Evolutionary conservation across 106 monocot genomes (phyloP), one percentile per base, ranked within the genome.

Genomic region (Dendrobium catenatum): DNA sequence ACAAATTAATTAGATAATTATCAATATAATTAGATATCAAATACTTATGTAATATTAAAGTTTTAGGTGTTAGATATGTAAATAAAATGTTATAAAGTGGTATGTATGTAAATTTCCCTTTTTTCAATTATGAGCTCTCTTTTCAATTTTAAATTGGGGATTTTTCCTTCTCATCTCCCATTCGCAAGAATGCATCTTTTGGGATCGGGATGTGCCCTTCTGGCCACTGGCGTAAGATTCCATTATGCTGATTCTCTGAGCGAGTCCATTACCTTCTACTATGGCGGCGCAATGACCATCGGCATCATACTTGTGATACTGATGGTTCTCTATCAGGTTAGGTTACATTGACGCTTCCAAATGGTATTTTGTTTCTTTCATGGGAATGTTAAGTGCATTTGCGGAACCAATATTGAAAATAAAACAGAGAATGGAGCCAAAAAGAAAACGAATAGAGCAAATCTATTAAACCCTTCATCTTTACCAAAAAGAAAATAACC

Each of bases 251-350:
- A 26, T 79, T 40, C 56, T 51, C 84, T 99, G 24, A 95, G 95
- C 27, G 83, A 95, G 72, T 99, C 91, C 54, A 83, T 90, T 22
- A 87, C 87, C 15, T 99, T 99, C 83, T 99, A 91, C 59, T 99
- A 99, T 73, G 91, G 98, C 4, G 84, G 98, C 79, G 93, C 92
- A 41, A 95, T 99, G 95, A 78, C 93, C 5, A 43, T 95, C 41
- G 98, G 98, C 40, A 79, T 99, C 66, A 79, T 99, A 43, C 78
- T 99, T 64, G 91, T 99, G 44, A 82, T 95, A 70, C 61, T 99
- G 61, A 87, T 99, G 42, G 78, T 99, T 44, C 91, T 99, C 70
- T 99, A 88, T 77, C 98, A 99, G 95, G 98, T 95, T 84, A 85
- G 29, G 8, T 44, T 49, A 24, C 37, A 24, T 24, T 48, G 26